These are phyloP conservation scores for Didymellaceae sp. DNA, from an alignment of 2,329 filamentous ascomycete genomes.

Conservation along the genomic window DNA sequence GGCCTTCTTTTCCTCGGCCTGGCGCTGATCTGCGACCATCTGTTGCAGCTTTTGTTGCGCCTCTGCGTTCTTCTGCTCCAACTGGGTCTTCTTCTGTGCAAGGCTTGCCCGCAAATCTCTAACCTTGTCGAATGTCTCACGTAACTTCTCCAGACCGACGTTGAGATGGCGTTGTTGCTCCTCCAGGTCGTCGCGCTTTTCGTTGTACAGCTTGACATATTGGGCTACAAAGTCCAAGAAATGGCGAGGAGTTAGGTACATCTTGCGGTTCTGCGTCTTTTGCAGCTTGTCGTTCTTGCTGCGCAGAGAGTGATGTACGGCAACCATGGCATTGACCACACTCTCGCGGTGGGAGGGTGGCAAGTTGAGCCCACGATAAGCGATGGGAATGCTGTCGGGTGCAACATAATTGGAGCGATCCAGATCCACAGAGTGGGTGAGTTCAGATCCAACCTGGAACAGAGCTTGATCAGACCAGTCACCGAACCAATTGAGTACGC, in stretches of 20 bases:
- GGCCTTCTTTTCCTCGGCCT: conserved; percentile 89
- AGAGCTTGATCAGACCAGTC: conserved; percentile 99
- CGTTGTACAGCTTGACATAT: conserved; percentile 95
- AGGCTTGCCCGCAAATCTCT: conserved; percentile 88
- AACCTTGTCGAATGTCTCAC: conserved; percentile 97
- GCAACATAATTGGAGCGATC: conserved; percentile 85
- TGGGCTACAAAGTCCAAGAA: conserved; percentile 98
- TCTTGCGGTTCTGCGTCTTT: conserved; percentile 90
- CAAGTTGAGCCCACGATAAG: conserved; percentile 82
- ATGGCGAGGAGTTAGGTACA: conserved; percentile 93
- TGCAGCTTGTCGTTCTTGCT: conserved; percentile 86
- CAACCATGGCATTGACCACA: conserved; percentile 98
- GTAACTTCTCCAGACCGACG: conserved; percentile 94
- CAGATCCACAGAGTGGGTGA: conserved; percentile 95
- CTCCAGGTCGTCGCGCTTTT: conserved; percentile 97
- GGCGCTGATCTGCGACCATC: conserved; percentile 94
- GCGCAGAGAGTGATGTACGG: conserved; percentile 94
- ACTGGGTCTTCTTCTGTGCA: conserved; percentile 90
- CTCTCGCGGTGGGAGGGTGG: conserved; percentile 90
- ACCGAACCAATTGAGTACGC: conserved; percentile 99
- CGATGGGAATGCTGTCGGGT: conserved; percentile 90
- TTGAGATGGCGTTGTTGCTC: conserved; percentile 99
- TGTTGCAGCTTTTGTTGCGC: conserved; percentile 96
- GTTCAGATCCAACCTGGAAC: conserved; percentile 95
- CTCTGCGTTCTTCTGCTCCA: conserved; percentile 92